These are phyloP conservation scores for Penicillium sclerotiorum DNA, from an alignment of 2,329 filamentous ascomycete species.

Conservation along the genomic window DNA sequence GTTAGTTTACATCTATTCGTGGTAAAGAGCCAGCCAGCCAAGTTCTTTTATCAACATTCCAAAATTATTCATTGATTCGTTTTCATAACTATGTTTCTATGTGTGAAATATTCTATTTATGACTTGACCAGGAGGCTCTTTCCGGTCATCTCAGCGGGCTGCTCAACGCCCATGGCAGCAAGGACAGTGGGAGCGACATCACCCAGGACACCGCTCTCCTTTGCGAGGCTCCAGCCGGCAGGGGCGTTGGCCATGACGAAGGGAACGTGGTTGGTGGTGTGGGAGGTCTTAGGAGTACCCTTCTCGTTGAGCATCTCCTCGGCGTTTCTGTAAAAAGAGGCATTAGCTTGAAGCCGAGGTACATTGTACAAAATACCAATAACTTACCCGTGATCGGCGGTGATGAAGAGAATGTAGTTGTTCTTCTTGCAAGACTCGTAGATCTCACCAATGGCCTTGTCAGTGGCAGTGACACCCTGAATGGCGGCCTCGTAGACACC, in stretches of 20 bases:
- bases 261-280: slow-evolving; percentile 97
- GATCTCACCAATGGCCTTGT: slow-evolving; percentile 90
- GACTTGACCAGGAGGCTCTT: slow-evolving; percentile 77
- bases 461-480: slow-evolving; percentile 79
- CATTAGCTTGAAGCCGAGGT: slow-evolving; percentile 22
- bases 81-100: slow-evolving; percentile 22
- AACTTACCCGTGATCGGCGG: slow-evolving; percentile 82
- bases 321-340: slow-evolving; percentile 64
- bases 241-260: slow-evolving; percentile 98
- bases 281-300: slow-evolving; percentile 95
- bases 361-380: background rate
- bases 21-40: too few relatives aligned
- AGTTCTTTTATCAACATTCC: too few relatives aligned
- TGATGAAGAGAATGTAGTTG: slow-evolving; percentile 92
- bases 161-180: slow-evolving; percentile 83
- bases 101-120: slow-evolving; percentile 27
- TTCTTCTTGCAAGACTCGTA: slow-evolving; percentile 93
- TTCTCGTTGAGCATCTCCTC: slow-evolving; percentile 99
- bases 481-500: slow-evolving; percentile 96
- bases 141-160: slow-evolving; percentile 92
- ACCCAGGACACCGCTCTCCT: slow-evolving; percentile 85
- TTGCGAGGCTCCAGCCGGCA: slow-evolving; percentile 81
- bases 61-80: slow-evolving; percentile 28
- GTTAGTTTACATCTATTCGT: too few relatives aligned
- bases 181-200: slow-evolving; percentile 96